These are phyloP conservation scores for Monosporascus sp. DNA, from an alignment of 2,329 filamentous ascomycete species.

Conservation along the genomic window DNA sequence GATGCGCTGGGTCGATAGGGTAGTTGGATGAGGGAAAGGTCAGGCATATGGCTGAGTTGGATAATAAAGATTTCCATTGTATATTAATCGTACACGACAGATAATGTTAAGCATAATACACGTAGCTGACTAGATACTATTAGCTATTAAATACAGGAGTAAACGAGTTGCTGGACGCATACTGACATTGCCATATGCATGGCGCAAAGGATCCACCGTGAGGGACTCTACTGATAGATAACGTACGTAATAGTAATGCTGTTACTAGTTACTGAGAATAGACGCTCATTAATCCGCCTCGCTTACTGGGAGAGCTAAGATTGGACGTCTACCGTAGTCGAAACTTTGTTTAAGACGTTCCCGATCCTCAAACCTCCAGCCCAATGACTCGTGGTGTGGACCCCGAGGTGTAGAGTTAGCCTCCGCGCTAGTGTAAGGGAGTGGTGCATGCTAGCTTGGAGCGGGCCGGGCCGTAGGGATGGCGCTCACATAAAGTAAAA, in stretches of 20 bases:
- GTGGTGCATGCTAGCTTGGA: background rate
- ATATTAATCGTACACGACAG: background rate
- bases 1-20: slow-evolving; percentile 27
- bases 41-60: slow-evolving; percentile 6
- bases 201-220: no score
- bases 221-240: no score
- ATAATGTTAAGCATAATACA: no score
- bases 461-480: background rate
- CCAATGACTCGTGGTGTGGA: background rate
- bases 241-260: no score
- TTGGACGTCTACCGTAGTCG: background rate
- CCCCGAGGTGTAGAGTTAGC: background rate
- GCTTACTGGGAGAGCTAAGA: no score
- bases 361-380: background rate
- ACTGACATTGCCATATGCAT: no score
- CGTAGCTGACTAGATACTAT: no score
- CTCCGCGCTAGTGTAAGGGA: background rate
- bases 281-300: background rate
- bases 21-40: slow-evolving; percentile 22
- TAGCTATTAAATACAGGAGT: no score
- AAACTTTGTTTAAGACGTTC: background rate
- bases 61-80: slow-evolving; percentile 12
- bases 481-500: background rate
- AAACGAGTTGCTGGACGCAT: no score
- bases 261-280: background rate